Evolutionary conservation across 1,139 yeast genomes (phyloP).

Genomic region (Blastobotrys elegans): DNA sequence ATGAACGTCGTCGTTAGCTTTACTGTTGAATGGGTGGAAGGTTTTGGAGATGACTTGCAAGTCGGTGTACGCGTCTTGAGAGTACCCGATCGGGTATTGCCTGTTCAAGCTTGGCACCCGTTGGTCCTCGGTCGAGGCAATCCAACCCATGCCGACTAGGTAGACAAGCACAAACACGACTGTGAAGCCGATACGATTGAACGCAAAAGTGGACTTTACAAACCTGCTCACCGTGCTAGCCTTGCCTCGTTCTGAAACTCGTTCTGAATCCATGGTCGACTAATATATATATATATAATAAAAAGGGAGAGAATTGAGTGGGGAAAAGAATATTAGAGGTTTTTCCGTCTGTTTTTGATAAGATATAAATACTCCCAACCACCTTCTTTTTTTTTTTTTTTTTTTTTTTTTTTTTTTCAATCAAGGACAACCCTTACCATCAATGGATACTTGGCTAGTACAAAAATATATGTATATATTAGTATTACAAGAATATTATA

Average conservation of each 20-base stretch:
- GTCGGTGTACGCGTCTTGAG: conserved; percentile 59
- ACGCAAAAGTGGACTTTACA: conserved; percentile 25
- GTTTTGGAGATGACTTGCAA: conserved; percentile 59
- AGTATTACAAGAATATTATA: not conserved
- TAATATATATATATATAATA: no score
- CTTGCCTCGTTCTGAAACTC: no score
- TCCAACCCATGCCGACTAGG: conserved; percentile 14
- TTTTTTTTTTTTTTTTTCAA: no score
- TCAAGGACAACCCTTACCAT: no score
- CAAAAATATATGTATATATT: not conserved
- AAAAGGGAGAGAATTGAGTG: not conserved
- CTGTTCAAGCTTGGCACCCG: conserved; percentile 16
- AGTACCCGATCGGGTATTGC: conserved; percentile 21
- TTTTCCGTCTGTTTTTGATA: no score
- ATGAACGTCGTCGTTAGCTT: conserved; percentile 71
- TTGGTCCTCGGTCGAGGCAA: conserved; percentile 14
- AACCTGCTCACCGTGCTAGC: conserved; percentile 12
- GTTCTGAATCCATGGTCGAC: no score
- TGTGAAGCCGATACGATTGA: conserved; percentile 27
- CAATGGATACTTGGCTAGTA: not conserved
- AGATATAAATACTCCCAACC: no score
- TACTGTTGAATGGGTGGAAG: conserved; percentile 76
- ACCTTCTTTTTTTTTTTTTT: no score
- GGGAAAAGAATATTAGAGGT: no score
- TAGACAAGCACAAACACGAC: conserved; percentile 23